phyloP scores from a whole-genome alignment of 148 eudicot genomes.

The Persicaria tinctoria region DNA sequence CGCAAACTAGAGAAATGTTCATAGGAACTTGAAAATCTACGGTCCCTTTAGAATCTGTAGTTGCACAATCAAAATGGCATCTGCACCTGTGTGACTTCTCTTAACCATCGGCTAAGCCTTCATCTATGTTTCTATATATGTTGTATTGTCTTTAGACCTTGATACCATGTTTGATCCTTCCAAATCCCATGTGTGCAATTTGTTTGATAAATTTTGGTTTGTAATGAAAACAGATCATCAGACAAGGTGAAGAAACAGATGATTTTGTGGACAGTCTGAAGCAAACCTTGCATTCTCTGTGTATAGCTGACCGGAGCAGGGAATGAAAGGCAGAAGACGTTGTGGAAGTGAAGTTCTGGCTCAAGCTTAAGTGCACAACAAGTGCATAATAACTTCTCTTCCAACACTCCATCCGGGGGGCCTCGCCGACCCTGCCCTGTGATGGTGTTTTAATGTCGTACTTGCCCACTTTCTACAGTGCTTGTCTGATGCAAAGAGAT shows the following conservation, averaged over 20 bases:
- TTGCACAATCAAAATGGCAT: background rate
- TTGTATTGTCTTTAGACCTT: background rate
- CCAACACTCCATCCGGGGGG: background rate
- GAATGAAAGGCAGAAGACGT: background rate
- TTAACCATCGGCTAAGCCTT: background rate
- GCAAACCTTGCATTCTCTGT: background rate
- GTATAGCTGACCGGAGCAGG: background rate
- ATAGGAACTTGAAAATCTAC: background rate
- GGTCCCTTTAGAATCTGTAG: background rate
- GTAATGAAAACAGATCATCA: constrained; percentile 29
- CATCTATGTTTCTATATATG: background rate
- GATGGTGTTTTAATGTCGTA: background rate
- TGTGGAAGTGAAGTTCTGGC: background rate
- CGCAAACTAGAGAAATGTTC: background rate
- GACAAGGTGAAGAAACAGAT: constrained; percentile 23
- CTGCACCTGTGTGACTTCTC: background rate
- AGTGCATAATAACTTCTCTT: background rate
- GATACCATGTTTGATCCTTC: background rate
- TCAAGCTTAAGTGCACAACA: background rate
- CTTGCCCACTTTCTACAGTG: background rate
- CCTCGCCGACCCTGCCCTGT: no score
- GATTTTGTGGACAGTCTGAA: constrained; percentile 17
- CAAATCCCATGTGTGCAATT: background rate
- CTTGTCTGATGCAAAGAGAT: constrained; percentile 9
- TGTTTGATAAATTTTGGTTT: background rate